Conservation (phyloP, 1,139 yeast species). For the Meyerozyma elateridarum region DNA sequence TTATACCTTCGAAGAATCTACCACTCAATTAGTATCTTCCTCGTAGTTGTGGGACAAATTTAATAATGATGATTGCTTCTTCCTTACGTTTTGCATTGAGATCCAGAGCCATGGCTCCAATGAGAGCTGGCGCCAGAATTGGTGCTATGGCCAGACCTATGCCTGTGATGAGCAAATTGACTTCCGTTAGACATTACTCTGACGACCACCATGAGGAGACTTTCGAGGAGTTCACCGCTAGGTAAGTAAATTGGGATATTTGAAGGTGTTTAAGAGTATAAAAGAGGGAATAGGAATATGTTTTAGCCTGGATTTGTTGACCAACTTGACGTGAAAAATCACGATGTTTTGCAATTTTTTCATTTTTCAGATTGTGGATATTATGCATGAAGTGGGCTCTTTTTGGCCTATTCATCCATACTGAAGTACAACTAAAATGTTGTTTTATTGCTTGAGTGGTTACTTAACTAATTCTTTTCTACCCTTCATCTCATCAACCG, state of each 20-base stretch:
- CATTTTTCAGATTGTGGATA: too few species aligned
- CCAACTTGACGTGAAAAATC: neutral
- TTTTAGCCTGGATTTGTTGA: too few species aligned
- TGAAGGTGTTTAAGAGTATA: conserved; percentile 6
- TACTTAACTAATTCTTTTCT: too few species aligned
- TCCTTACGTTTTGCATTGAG: conserved; percentile 52
- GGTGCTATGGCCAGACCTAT: conserved; percentile 10
- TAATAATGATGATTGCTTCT: conserved; percentile 45
- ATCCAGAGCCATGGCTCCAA: conserved; percentile 25
- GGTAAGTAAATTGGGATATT: conserved; percentile 31
- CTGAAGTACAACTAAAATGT: too few species aligned
- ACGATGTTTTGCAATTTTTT: too few species aligned
- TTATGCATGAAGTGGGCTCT: too few species aligned
- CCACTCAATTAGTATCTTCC: neutral
- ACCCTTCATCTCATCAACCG: conserved; percentile 2
- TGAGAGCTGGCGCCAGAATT: conserved; percentile 24
- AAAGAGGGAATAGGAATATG: neutral
- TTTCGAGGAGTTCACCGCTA: conserved; percentile 88
- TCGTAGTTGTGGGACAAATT: too few species aligned
- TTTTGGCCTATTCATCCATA: too few species aligned
- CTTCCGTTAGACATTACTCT: conserved; percentile 59
- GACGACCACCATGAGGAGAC: conserved; percentile 80
- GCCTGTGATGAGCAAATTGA: neutral
- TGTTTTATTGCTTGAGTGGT: too few species aligned
- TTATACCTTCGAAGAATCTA: conserved; percentile 1